Evolutionary conservation across 139 green algal species (phyloP), one percentile per base, ranked within the genome.

Genomic region (Spirogloea muscicola): DNA sequence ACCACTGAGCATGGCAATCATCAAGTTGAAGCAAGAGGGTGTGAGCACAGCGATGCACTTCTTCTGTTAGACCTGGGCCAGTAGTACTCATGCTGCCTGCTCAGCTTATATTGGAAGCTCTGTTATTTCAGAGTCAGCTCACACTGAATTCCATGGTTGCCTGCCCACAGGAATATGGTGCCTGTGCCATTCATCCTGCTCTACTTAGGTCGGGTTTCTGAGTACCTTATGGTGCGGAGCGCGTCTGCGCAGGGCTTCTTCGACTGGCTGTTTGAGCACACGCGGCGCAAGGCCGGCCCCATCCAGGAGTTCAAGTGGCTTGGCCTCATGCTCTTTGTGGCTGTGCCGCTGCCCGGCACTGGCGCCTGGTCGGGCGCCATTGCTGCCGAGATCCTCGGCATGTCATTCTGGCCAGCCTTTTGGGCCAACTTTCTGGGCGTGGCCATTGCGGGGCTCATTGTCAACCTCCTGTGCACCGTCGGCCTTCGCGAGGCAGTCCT

Each of bases 351-450:
- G 49, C 75, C 75, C 29, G 58, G 62, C 34, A 82, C 75, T 3
- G 75, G 75, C 4, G 75, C 75, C 13, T 82, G 75, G 75, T 80
- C 75, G 5, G 75, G 75, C 0, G 75, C 75, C 1, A 80, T 82
- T 25, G 75, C 49, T 0, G 75, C 68, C 38, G 49, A 79, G 27
- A 38, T 82, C 41, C 66, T 82, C 25, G 75, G 52, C 27, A 52
- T 82, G 49, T 68, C 75, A 10, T 82, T 82, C 60, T 74, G 49
- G 68, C 44, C 42, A 10, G 27, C 68, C 6, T 61, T 82, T 27
- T 76, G 21, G 9, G 49, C 68, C 31, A 74, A 80, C n/a, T 41
- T 82, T 3, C 9, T 64, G 1, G 75, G 75, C 3, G 75, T 82
- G 31, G 25, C 62, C 27, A 16, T 82, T 3, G 75, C 75, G n/a